A percentile compares a stretch with the other conserved stretches of the same genome.
These are phyloP conservation scores for Byssochlamys sp. DNA, from an alignment of 2,329 filamentous ascomycete genomes.

Conservation along the genomic window DNA sequence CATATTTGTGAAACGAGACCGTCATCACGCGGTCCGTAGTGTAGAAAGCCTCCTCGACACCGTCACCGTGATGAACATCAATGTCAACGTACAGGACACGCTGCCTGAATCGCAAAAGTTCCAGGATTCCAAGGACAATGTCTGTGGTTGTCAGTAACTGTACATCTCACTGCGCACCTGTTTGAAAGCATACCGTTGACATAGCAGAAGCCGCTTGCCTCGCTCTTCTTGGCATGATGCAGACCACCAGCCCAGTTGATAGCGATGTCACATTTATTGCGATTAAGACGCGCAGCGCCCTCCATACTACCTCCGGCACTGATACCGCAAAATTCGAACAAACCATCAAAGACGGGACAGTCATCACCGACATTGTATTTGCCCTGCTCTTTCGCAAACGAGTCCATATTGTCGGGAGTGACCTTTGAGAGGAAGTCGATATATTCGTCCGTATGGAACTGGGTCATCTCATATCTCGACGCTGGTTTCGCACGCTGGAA, in stretches of 20 bases:
- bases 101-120: slow-evolving; percentile 54
- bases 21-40: slow-evolving; percentile 64
- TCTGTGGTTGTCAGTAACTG: slow-evolving; percentile 33
- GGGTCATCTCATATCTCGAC: slow-evolving; percentile 61
- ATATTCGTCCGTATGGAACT: slow-evolving; percentile 65
- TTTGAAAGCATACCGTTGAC: slow-evolving; percentile 58
- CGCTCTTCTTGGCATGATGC: slow-evolving; percentile 90
- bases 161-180: not conserved
- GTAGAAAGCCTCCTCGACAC: slow-evolving; percentile 63
- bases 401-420: slow-evolving; percentile 97
- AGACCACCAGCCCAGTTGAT: slow-evolving; percentile 88
- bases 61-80: slow-evolving; percentile 59
- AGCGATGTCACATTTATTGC: slow-evolving; percentile 59
- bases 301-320: slow-evolving; percentile 63
- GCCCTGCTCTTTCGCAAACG: slow-evolving; percentile 81
- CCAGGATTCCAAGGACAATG: slow-evolving; percentile 57
- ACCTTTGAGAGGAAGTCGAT: slow-evolving; percentile 72
- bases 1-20: slow-evolving; percentile 63
- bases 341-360: slow-evolving; percentile 58
- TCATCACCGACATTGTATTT: slow-evolving; percentile 60
- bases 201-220: slow-evolving; percentile 95
- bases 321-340: slow-evolving; percentile 63
- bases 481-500: slow-evolving; percentile 67
- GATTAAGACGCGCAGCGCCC: slow-evolving; percentile 57
- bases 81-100: slow-evolving; percentile 59